Evolutionary conservation across 163 green algal genomes (phyloP).

Genomic region (Volvox carteri): DNA sequence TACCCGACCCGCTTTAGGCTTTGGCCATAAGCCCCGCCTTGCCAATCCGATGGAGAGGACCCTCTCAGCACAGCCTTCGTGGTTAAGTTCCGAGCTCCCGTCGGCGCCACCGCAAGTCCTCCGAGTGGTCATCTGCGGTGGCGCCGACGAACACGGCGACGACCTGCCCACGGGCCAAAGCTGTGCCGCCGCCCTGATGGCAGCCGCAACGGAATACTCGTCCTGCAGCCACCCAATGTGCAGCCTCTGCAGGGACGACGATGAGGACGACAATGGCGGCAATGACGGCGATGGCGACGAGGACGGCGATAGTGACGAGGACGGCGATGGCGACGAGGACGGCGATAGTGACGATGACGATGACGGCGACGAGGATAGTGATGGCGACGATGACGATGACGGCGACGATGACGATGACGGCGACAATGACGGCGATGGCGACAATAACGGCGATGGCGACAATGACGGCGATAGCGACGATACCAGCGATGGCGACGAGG

Average conservation of each 20-base stretch:
- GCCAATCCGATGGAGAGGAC: slow-evolving; percentile 17
- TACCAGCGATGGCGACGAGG: neutral
- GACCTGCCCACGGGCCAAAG: slow-evolving; percentile 10
- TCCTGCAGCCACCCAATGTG: slow-evolving; percentile 23
- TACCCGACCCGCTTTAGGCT: neutral
- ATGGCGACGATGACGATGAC: neutral
- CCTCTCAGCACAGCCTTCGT: neutral
- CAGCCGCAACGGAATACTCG: neutral
- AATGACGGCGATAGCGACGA: neutral
- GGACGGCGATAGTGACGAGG: too few species aligned
- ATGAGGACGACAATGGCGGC: too few species aligned
- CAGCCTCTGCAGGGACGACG: neutral
- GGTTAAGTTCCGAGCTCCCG: too few species aligned
- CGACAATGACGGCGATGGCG: neutral
- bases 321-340: too few species aligned
- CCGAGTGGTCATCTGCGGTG: neutral
- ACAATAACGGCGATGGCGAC: neutral
- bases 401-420: neutral
- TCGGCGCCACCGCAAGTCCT: neutral
- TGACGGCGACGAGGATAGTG: too few species aligned
- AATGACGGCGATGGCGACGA: too few species aligned
- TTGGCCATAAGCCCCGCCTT: neutral
- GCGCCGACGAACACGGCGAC: neutral
- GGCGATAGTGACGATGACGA: too few species aligned
- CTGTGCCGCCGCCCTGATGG: slow-evolving; percentile 15